These are phyloP conservation scores for Saturnispora besseyi DNA, from an alignment of 805 yeast species.

Conservation along the genomic window DNA sequence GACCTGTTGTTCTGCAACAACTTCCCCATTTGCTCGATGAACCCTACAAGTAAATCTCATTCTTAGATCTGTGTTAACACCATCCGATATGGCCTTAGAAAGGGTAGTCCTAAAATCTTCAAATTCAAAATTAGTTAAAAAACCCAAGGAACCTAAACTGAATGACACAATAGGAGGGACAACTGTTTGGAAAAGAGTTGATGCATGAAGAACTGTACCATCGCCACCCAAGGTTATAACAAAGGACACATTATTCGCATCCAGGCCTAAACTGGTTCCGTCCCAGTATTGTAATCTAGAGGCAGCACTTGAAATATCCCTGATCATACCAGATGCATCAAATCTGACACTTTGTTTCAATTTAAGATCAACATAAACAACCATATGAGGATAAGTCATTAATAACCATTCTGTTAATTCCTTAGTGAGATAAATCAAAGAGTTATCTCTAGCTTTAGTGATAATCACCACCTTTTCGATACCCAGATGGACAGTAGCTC, in stretches of 20 bases:
- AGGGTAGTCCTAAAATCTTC: slow-evolving; percentile 59
- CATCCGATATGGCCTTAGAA: slow-evolving; percentile 50
- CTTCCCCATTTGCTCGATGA: slow-evolving; percentile 42
- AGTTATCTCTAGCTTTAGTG: slow-evolving; percentile 83
- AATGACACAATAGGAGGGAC: slow-evolving; percentile 92
- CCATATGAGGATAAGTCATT: slow-evolving; percentile 19
- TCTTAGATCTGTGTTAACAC: slow-evolving; percentile 69
- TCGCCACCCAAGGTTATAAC: slow-evolving; percentile 93
- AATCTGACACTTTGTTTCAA: slow-evolving; percentile 57
- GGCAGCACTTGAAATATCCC: slow-evolving; percentile 37
- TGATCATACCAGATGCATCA: slow-evolving; percentile 43
- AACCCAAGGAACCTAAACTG: slow-evolving; percentile 86
- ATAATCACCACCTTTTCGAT: slow-evolving; percentile 69
- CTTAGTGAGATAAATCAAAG: slow-evolving; percentile 64
- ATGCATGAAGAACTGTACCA: slow-evolving; percentile 87
- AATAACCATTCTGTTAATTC: slow-evolving; percentile 76
- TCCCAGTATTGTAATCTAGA: slow-evolving; percentile 61
- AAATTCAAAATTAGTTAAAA: slow-evolving; percentile 77
- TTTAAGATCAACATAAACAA: slow-evolving; percentile 66
- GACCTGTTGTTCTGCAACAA: slow-evolving; percentile 62
- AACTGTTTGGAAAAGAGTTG: slow-evolving; percentile 70
- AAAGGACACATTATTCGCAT: slow-evolving; percentile 53
- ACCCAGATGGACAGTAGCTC: slow-evolving; percentile 63
- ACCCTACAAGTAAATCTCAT: slow-evolving; percentile 86
- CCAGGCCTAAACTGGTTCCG: slow-evolving; percentile 40